Evolutionary conservation across 805 yeast species (phyloP).

Genomic region (Saccharomyces eubayanus): DNA sequence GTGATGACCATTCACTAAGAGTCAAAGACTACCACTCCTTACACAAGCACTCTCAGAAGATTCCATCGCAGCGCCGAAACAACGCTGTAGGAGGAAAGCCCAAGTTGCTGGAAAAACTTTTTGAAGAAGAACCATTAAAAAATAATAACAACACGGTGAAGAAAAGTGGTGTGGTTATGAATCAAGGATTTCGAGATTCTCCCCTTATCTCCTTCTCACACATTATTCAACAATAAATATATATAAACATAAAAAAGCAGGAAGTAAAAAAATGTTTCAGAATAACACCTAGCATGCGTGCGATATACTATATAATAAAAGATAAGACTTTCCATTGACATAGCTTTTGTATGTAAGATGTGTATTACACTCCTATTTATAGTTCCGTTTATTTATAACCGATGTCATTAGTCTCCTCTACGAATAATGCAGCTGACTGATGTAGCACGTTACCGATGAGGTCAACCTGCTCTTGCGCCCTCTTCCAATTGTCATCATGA

Average conservation of each 20-base stretch:
- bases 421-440: slow-evolving; percentile 21
- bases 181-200: not conserved
- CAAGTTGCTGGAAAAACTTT: not conserved
- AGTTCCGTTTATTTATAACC: slow-evolving; percentile 1
- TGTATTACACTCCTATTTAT: not conserved
- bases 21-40: not conserved
- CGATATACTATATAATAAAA: not conserved
- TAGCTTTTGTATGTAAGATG: not conserved
- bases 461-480: slow-evolving; percentile 47
- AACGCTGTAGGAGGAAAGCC: not conserved
- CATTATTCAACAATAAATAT: not conserved
- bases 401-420: slow-evolving; percentile 15
- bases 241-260: not conserved
- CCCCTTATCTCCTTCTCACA: not conserved
- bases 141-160: not conserved
- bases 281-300: not conserved
- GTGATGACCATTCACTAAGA: slow-evolving; percentile 1
- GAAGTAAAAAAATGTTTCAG: not conserved
- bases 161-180: not conserved
- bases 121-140: not conserved
- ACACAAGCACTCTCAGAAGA: not conserved
- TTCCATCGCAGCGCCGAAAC: not conserved
- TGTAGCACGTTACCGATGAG: slow-evolving; percentile 32
- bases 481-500: slow-evolving; percentile 39
- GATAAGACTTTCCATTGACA: not conserved